Percentiles rank a stretch among this genome's conserved stretches.
Evolutionary conservation across 2,329 filamentous ascomycete genomes (phyloP).

Genomic region (Pseudogymnoascus sp.): DNA sequence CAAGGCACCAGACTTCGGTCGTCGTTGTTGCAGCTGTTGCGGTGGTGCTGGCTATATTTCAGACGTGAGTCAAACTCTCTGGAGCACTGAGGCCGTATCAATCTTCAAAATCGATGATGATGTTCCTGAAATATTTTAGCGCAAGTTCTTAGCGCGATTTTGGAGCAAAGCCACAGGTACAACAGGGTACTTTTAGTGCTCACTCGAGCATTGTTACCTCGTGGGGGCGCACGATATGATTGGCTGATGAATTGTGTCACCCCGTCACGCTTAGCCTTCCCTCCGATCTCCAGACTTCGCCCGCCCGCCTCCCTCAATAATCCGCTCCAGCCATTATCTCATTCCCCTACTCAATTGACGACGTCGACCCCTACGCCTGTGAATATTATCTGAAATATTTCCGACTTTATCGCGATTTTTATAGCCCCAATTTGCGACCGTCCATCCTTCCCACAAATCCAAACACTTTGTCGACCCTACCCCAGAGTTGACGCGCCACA

Average conservation of each 20-base stretch:
- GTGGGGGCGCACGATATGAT: constrained; percentile 1
- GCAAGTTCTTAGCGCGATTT: background rate
- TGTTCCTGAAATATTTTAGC: constrained; percentile 5
- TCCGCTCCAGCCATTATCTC: background rate
- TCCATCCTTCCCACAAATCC: background rate
- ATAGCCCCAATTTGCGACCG: background rate
- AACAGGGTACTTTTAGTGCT: background rate
- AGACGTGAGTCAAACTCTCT: background rate
- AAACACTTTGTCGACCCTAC: background rate
- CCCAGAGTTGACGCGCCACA: constrained; percentile 3
- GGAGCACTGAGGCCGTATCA: background rate
- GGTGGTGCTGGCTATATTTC: background rate
- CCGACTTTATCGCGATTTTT: background rate
- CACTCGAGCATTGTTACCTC: background rate
- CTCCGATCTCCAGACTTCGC: constrained; percentile 1
- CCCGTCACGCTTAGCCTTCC: background rate
- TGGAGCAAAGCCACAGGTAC: constrained; percentile 1
- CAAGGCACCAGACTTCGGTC: background rate
- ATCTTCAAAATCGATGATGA: background rate
- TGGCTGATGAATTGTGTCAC: background rate
- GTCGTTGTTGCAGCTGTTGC: background rate
- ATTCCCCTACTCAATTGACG: background rate
- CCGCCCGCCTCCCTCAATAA: constrained; percentile 5
- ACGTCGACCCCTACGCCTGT: background rate
- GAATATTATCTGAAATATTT: background rate